Base-by-base conservation (phyloP, 2,329 filamentous ascomycete genomes). In the Cucurbitaria berberidis region DNA sequence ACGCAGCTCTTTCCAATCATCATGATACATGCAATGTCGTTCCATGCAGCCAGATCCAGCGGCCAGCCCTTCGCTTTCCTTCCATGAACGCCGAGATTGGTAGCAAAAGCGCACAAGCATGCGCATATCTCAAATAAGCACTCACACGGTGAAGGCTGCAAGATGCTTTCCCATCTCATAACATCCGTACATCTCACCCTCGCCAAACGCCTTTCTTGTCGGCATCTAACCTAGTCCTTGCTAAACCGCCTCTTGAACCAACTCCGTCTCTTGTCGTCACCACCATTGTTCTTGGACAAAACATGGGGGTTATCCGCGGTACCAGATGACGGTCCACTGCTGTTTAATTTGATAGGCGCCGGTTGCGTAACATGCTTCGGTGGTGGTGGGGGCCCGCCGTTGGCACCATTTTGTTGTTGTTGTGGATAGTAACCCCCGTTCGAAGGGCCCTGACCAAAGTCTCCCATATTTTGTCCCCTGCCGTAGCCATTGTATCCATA, bases 221-320 rank as follows among this genome's bases (percentile, higher is more conserved):
- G 32, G 18, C 26, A 26, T 5, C 18, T 18, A 19, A 24, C 30
- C 64, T 74, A 78, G 42, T 77, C 79, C 76, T 82, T 92, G 81
- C 89, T 95, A 75, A 96, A 95, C 49, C 87, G 84, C 65, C 87
- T 86, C 70, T 89, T 86, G 67, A 98, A 87, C 91, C 93, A 96
- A 72, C 92, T 95, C 82, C 92, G 93, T 60, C 90, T 84, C 82
- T 96, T 96, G 21, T 69, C 67, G 9, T 64, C 64, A 42, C 53
- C 62, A 39, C 53, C 62, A 39, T 52, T 62, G 30, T 68, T 67
- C 26, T 69, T 69, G 9, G 62, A 56, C 42, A 69, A 35, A 11
- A 64, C 51, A 7, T 53, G 59, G 5, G 69, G 62, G 21, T 61
- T 56, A 13, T 35, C 54, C 8, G 30, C 51, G 10, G 50, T 49